These are phyloP conservation scores for Vitis hybrid DNA, from an alignment of 177 flowering plant genomes.

Conservation along the genomic window DNA sequence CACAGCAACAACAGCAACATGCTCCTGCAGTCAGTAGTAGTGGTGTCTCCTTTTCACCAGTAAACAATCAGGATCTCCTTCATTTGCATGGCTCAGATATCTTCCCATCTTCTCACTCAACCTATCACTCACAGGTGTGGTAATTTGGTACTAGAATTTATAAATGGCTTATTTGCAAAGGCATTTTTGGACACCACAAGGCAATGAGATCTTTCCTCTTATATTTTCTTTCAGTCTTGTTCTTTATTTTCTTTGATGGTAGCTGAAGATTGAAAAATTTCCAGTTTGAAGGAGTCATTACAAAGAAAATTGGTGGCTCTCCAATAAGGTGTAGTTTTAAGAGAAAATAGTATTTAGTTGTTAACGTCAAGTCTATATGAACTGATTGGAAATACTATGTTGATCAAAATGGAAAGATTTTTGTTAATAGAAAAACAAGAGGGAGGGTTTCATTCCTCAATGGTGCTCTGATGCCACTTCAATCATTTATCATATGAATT, in stretches of 20 bases:
- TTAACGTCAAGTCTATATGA: not conserved
- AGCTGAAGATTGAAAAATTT: no score
- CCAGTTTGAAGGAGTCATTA: no score
- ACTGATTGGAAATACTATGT: not conserved
- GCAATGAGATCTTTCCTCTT: not conserved
- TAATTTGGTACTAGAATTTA: conserved; percentile 8
- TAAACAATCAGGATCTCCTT: conserved; percentile 75
- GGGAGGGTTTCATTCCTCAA: not conserved
- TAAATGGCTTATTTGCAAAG: not conserved
- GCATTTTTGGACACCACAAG: not conserved
- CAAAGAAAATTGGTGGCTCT: not conserved
- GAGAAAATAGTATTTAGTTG: not conserved
- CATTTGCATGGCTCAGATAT: conserved; percentile 80
- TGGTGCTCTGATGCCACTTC: not conserved
- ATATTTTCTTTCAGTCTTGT: not conserved
- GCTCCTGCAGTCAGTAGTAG: conserved; percentile 61
- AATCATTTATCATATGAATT: not conserved
- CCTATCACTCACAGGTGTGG: conserved; percentile 73
- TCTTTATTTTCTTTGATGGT: no score
- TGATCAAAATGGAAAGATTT: not conserved
- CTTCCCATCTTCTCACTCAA: conserved; percentile 73
- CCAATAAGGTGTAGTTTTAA: not conserved
- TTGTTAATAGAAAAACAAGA: not conserved
- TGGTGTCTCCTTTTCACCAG: conserved; percentile 59
- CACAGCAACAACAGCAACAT: conserved; percentile 74